Percentiles rank a stretch among this genome's conserved stretches.
phyloP scores from a whole-genome alignment of 768 basidiomycete species.

The Naganishia antarctica region DNA sequence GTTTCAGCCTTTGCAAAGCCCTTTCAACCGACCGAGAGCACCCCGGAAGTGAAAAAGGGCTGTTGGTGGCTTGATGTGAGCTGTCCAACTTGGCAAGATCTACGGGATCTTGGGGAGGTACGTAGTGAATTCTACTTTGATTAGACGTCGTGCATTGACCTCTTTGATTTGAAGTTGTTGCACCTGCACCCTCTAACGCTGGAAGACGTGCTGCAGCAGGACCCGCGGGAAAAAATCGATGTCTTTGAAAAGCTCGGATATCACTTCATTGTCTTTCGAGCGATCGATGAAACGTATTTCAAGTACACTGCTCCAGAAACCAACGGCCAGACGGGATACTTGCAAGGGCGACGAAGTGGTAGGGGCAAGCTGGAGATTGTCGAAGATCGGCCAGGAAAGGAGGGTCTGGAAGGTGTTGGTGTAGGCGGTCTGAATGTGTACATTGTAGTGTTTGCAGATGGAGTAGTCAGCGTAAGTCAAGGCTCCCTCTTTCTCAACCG shows the following conservation, averaged over 20 bases:
- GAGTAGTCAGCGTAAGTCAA: constrained; percentile 58
- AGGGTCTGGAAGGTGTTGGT: constrained; percentile 53
- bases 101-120: constrained; percentile 78
- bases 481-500: background rate
- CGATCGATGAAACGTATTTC: constrained; percentile 61
- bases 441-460: constrained; percentile 79
- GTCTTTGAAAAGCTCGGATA: constrained; percentile 81
- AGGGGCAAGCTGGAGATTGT: constrained; percentile 50
- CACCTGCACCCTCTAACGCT: constrained; percentile 87
- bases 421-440: constrained; percentile 81
- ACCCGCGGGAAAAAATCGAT: constrained; percentile 87
- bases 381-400: constrained; percentile 52
- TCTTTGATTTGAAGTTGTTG: constrained; percentile 60
- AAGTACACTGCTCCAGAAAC: constrained; percentile 45
- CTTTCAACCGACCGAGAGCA: background rate
- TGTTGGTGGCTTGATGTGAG: constrained; percentile 86
- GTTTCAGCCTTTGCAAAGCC: background rate
- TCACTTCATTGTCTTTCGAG: constrained; percentile 81
- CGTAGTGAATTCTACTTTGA: too few species aligned
- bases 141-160: constrained; percentile 15
- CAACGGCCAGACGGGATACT: constrained; percentile 6
- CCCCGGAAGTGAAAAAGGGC: constrained; percentile 28
- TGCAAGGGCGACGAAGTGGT: constrained; percentile 31
- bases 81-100: constrained; percentile 80
- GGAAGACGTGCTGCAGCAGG: constrained; percentile 87